phyloP scores from a whole-genome alignment of 2,329 filamentous ascomycete species.

The Thielaviopsis punctulata region DNA sequence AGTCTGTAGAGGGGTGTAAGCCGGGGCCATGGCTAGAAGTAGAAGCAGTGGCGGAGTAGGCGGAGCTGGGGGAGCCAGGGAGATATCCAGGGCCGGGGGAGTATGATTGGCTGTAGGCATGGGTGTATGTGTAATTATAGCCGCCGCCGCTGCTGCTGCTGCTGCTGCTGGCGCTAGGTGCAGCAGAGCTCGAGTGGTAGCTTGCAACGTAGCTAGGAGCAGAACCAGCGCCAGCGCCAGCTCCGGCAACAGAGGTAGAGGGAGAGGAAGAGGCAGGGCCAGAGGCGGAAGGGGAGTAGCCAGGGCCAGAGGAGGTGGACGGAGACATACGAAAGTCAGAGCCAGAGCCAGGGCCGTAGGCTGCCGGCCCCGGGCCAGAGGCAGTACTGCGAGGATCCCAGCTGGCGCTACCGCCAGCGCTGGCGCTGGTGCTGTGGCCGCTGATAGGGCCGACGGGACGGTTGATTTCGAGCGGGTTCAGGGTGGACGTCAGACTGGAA shows the following conservation, averaged over 20 bases:
- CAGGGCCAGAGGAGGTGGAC: neutral
- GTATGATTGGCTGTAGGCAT: neutral
- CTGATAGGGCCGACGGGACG: neutral
- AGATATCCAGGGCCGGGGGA: neutral
- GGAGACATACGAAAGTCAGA: constrained; percentile 4
- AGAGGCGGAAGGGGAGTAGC: neutral
- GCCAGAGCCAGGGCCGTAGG: neutral
- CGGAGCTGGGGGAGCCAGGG: neutral
- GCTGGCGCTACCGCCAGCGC: neutral
- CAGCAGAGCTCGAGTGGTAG: no score
- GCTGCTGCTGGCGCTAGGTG: neutral
- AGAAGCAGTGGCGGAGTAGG: neutral
- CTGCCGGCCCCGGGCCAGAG: neutral
- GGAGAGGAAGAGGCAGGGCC: neutral
- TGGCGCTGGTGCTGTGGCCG: neutral
- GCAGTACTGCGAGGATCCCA: neutral
- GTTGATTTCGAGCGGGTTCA: constrained; percentile 5
- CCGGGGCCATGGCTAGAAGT: neutral
- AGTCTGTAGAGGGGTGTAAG: constrained; percentile 4
- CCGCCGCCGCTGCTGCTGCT: no score
- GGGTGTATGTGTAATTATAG: neutral
- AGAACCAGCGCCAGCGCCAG: neutral
- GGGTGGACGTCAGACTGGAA: neutral
- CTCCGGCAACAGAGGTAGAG: no score
- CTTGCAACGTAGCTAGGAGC: no score